Evolutionary conservation across 1,284 basidiomycete species (phyloP), one percentile per base, ranked within the genome.

Genomic region (Xerocomus alliaceus): DNA sequence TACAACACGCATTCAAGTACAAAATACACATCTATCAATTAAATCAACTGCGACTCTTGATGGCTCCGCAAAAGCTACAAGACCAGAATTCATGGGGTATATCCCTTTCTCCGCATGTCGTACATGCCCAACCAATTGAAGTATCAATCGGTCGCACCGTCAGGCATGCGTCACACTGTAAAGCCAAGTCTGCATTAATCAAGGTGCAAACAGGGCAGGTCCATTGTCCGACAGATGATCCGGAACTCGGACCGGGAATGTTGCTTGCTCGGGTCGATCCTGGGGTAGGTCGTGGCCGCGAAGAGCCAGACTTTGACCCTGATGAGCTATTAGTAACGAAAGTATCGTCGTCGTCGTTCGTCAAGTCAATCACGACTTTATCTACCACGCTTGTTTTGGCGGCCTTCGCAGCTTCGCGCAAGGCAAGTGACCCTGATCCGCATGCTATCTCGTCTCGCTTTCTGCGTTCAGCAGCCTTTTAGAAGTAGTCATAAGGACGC

Each of bases 381-480:
- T 85, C 81, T 51, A 83, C 81, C n/a, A 87, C 77, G 67, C 89
- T 90, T 58, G 89, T 84, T 59, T 84, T 79, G 2, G 87, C 85
- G 10, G 90, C 91, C 68, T 87, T 90, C 18, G 84, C 83, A 3
- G 84, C 86, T 74, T 94, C 92, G n/a, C 78, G 81, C 61, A 87
- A 79, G 2, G 87, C 88, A 26, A 79, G 60, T 18, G 78, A 75
- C 4, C 87, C 89, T 35, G 86, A 88, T 4, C 84, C 89, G 71
- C 93, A 95, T 0, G 84, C 74, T 71, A 87, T 88, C 68, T 91
- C 88, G 68, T 95, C 94, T 24, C 78, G 78, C 5, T 82, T 79
- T 59, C 94, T 81, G 57, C 89, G 83, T 71, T 94, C 92, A 0
- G 94, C 94, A 48, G 94, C 94, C 93, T 95, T 69, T 63, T 29